These are phyloP conservation scores for Tolypocladium pustulatum DNA, from an alignment of 2,329 filamentous ascomycete species.

Conservation along the genomic window DNA sequence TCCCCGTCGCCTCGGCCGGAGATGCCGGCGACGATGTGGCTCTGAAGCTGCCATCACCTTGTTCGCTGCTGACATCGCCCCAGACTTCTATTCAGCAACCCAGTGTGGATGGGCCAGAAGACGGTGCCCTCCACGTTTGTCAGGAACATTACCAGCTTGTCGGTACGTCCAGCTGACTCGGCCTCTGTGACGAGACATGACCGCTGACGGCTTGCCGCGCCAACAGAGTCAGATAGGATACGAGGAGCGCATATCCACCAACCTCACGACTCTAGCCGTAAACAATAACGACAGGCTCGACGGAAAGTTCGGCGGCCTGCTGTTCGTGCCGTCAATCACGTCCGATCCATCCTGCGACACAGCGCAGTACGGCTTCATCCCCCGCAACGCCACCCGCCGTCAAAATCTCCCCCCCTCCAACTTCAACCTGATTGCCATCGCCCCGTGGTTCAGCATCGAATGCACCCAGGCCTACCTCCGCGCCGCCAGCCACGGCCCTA, in stretches of 20 bases:
- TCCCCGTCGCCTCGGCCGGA: constrained; percentile 1
- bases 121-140: constrained; percentile 43
- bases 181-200: neutral
- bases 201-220: constrained; percentile 10
- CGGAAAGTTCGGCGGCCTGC: constrained; percentile 60
- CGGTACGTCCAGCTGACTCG: constrained; percentile 28
- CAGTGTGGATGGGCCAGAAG: constrained; percentile 38
- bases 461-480: constrained; percentile 68
- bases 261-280: constrained; percentile 67
- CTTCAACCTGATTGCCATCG: constrained; percentile 69
- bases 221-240: constrained; percentile 37
- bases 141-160: constrained; percentile 44
- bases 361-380: constrained; percentile 55
- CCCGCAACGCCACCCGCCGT: constrained; percentile 62
- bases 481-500: constrained; percentile 44
- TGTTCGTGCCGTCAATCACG: constrained; percentile 71
- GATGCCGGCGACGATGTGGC: neutral
- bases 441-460: constrained; percentile 68
- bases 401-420: constrained; percentile 57
- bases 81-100: constrained; percentile 52
- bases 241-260: constrained; percentile 37
- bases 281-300: constrained; percentile 50
- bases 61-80: neutral
- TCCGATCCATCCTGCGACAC: constrained; percentile 50
- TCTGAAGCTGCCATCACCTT: neutral